Base-by-base conservation (phyloP, 805 yeast genomes). In the Starmerella floris region DNA sequence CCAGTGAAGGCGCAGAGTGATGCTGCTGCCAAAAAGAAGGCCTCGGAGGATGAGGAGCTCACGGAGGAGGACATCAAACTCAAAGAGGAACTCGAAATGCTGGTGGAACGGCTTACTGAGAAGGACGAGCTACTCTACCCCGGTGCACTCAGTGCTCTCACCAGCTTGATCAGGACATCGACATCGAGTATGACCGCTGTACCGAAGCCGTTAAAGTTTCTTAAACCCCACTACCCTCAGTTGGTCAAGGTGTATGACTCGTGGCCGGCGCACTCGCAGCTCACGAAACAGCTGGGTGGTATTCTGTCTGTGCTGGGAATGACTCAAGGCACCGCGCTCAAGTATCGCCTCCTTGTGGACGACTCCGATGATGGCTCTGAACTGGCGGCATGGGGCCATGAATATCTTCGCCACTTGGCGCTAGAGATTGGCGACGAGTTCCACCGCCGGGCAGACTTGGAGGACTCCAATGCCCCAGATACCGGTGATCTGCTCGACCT, bases 121-220 rank as follows among this genome's bases (percentile, higher is more conserved):
- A 40, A 59, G 20, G 56, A 67, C 37, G 37, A 54, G 6, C 59
- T 64, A 17, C 64, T 74, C 19, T 81, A 83, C 57, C 63, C 63
- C 28, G 64, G 74, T 11, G 72, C 84, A n/a, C 69, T 91, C 53
- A 69, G 70, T 33, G 69, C 77, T 40, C 71, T 91, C 61, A 85
- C 84, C 57, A 73, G 70, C 38, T 75, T 75, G 54, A 87, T 91
- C 55, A 76, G 83, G 51, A 93, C 91, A 42, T 82, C 96, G 11
- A 91, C 99, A 2, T 83, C 95, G 30, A 87, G 96, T 8, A 91
- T 91, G 96, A 91, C 98, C 2, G 99, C 99, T 2, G 98, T 91
- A 40, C 99, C 99, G 30, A 91, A 91, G 63, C 99, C 99, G 4
- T 73, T 91, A 64, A 93, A 91, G 67, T 91, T 91, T 60, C 70